Base-by-base conservation (phyloP, 2,329 filamentous ascomycete genomes). In the Nigrospora sphaerica region DNA sequence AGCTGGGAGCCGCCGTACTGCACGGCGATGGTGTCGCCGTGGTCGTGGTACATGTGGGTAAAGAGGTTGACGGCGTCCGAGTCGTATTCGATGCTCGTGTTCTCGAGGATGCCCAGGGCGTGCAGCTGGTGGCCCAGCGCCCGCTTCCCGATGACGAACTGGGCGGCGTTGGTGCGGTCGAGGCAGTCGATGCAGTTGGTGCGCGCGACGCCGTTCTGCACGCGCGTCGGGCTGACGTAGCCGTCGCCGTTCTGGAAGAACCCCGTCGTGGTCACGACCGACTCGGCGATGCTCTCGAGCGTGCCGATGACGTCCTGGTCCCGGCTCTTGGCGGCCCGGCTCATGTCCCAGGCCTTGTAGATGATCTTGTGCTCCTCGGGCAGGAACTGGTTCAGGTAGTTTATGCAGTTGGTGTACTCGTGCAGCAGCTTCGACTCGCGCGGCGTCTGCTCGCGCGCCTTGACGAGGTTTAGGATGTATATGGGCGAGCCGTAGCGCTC, bases 131-230 rank as follows among this genome's bases (percentile, higher is more conserved):
- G 82, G 1, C 91, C 93, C 12, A 98, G 77, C 0, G 93, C 93
- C 55, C 88, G 80, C 69, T 98, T 98, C 5, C 90, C 93, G 57
- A 98, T 95, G 31, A 98, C 91, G 56, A 97, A 98, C 61, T 98
- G 93, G 2, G 93, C 93, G 3, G 93, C 93, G 62, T 98, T 98
- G 10, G 93, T 98, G 18, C 93, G 85, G 65, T 98, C 93, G 1
- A 98, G 76, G 59, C 93, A 98, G 65, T 98, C 93, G 57, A 98
- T 97, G 63, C 93, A 98, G 61, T 98, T 98, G 1, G 93, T 98
- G 48, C 93, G 81, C 11, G 89, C 92, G 36, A 98, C 80, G 11
- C 93, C 93, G 54, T 95, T 95, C 62, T 98, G 93, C 2, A 93
- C 80, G 32, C 75, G 78, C 4, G 86, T 74, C 4, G 79, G 74